Evolutionary conservation across 257 asterid species (phyloP).

Genomic region (Nicotiana attenuata): DNA sequence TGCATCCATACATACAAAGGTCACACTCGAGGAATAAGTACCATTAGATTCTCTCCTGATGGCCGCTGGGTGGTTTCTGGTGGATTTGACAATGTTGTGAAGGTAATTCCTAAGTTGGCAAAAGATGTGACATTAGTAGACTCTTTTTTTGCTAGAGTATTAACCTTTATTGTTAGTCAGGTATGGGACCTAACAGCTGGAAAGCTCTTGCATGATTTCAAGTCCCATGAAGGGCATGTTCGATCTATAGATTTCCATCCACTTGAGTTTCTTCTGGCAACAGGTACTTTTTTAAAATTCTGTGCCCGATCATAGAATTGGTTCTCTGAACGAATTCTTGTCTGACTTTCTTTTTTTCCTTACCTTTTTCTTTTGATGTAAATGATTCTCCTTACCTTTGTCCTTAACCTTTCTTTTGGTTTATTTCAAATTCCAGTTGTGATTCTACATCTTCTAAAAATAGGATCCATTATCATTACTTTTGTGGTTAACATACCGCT

Average conservation of each 20-base stretch:
- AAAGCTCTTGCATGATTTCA: conserved; percentile 92
- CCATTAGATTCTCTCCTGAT: conserved; percentile 90
- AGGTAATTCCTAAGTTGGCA: conserved; percentile 44
- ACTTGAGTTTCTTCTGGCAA: conserved; percentile 88
- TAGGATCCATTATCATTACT: not conserved
- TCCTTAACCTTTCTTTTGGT: not conserved
- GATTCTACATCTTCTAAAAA: not conserved
- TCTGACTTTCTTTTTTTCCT: not conserved
- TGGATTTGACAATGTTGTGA: conserved; percentile 89
- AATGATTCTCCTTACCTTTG: not conserved
- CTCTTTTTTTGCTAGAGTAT: conserved; percentile 7
- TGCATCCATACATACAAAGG: conserved; percentile 97
- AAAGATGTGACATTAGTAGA: not conserved
- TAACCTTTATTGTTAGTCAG: conserved; percentile 36
- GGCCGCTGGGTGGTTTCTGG: conserved; percentile 99
- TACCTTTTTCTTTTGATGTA: not conserved
- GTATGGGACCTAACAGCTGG: conserved; percentile 99
- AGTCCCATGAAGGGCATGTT: conserved; percentile 89
- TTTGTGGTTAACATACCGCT: not conserved
- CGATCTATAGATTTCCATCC: conserved; percentile 97
- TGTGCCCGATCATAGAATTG: not conserved
- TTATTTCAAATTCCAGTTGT: not conserved
- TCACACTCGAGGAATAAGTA: conserved; percentile 94
- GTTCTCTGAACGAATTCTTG: not conserved
- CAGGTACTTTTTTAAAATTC: conserved; percentile 48